A percentile compares a stretch with the other conserved stretches of the same genome.
phyloP scores from a whole-genome alignment of 345 rosid genomes.

The Capsella bursapastoris region DNA sequence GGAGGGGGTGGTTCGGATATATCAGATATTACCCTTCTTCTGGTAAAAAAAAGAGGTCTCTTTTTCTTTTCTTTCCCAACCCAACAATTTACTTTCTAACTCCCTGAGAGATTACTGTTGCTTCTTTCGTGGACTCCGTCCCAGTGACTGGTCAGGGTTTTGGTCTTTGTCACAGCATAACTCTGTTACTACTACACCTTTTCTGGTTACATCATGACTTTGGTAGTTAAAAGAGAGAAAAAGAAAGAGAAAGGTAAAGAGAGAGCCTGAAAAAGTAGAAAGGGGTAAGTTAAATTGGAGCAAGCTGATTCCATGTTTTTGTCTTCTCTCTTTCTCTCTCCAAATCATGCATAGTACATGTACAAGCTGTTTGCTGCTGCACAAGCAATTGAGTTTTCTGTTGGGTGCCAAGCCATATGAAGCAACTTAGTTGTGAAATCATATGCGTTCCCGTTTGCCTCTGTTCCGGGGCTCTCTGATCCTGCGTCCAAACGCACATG shows the following conservation, averaged over 20 bases:
- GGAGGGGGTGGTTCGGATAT: slow-evolving; percentile 34
- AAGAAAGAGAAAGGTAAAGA: not conserved
- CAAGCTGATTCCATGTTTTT: slow-evolving; percentile 33
- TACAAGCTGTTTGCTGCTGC: slow-evolving; percentile 99
- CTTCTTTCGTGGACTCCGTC: slow-evolving; percentile 26
- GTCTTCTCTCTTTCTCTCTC: slow-evolving; percentile 19
- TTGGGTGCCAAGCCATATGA: slow-evolving; percentile 99
- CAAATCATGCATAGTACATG: slow-evolving; percentile 92
- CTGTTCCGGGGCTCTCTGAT: slow-evolving; percentile 73
- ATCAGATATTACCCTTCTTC: slow-evolving; percentile 40
- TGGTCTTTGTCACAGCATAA: slow-evolving; percentile 35
- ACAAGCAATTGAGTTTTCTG: slow-evolving; percentile 95
- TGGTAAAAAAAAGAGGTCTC: slow-evolving; percentile 9
- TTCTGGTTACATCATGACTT: slow-evolving; percentile 45
- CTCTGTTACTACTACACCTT: slow-evolving; percentile 42
- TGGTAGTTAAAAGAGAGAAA: slow-evolving; percentile 41
- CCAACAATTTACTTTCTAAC: slow-evolving; percentile 33
- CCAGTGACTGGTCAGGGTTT: slow-evolving; percentile 40
- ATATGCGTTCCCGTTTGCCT: slow-evolving; percentile 88
- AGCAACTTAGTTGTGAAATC: slow-evolving; percentile 92
- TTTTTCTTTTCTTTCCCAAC: slow-evolving; percentile 38
- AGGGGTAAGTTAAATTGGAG: slow-evolving; percentile 36
- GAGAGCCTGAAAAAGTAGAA: not conserved
- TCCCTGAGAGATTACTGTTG: slow-evolving; percentile 28
- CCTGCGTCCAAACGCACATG: slow-evolving; percentile 58